Base-by-base conservation (phyloP, 176 grass and related monocot genomes). In the Lolium multiflorum region DNA sequence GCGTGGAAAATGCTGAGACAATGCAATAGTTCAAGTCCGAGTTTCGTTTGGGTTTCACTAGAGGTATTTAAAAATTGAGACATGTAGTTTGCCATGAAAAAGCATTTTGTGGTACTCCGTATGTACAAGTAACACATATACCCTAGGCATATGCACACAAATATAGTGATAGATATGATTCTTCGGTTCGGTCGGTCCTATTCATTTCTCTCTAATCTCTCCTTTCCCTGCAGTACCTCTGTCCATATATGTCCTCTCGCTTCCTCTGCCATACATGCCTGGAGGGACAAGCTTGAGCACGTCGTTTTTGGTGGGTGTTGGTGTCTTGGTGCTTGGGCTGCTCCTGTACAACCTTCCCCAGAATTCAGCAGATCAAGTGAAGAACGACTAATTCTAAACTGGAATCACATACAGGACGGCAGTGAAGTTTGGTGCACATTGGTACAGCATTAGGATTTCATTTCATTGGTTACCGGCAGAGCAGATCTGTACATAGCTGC, bases 291-390 rank as follows among this genome's bases (percentile, higher is more conserved):
- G 64, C 74, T 83, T 98, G 83, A 95, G 56, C 85, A 83, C 83
- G 56, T 87, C 81, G 16, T 95, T 98, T 80, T 38, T 91, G 44
- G 70, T 80, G n/a, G 96, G 91, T 79, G 87, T 79, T 78, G 86
- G 81, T 31, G 84, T 90, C 78, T 89, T 98, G 47, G 91, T 95
- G 43, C 57, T 95, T 16, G 95, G 95, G 74, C 86, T 98, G 83
- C 76, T 91, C 59, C 58, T 93, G 15, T 98, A 98, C 85, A 95
- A 95, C 63, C 75, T 98, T 77, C 93, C 95, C 80, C 62, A 85
- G 80, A 84, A 84, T 54, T 60, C 85, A 63, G 75, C 86, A 68
- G 68, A 69, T 61, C 79, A 85, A 66, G 47, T 28, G 13, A 90
- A 96, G 69, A 82, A 64, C 11, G 81, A 88, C 70, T 93, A 85